Conservation (phyloP, 2,329 filamentous ascomycete species). For the Xylariaceae sp. region DNA sequence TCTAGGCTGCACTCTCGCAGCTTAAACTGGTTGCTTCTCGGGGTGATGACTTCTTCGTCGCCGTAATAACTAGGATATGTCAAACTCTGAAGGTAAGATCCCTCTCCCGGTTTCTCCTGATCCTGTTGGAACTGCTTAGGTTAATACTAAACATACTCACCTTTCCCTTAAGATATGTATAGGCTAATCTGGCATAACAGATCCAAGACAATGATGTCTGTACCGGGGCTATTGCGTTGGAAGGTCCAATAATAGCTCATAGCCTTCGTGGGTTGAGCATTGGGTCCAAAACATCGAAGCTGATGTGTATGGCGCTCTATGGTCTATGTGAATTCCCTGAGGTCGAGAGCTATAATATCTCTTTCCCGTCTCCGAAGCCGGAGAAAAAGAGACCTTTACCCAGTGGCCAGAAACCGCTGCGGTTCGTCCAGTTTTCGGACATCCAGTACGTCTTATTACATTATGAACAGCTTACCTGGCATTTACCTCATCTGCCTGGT, state of each 20-base stretch:
- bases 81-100: slow-evolving; percentile 20
- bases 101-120: neutral
- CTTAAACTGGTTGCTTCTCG: slow-evolving; percentile 23
- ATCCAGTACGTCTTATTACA: no score
- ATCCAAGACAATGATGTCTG: slow-evolving; percentile 54
- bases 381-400: slow-evolving; percentile 33
- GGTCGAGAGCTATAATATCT: slow-evolving; percentile 39
- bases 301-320: slow-evolving; percentile 51
- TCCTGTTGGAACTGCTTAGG: no score
- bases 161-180: neutral
- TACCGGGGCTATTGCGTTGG: slow-evolving; percentile 45
- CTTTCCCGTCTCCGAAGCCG: slow-evolving; percentile 42
- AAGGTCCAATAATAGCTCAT: slow-evolving; percentile 51
- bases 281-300: slow-evolving; percentile 45
- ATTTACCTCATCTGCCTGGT: no score
- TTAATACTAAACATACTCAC: no score
- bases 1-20: slow-evolving; percentile 20
- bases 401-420: slow-evolving; percentile 44
- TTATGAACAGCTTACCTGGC: no score
- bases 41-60: slow-evolving; percentile 26
- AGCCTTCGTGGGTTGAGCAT: slow-evolving; percentile 40
- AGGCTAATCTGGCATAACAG: slow-evolving; percentile 26
- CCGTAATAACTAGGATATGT: slow-evolving; percentile 22
- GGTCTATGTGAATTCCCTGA: slow-evolving; percentile 50
- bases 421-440: slow-evolving; percentile 57